These are phyloP conservation scores for Penicillium sp. DNA, from an alignment of 2,329 filamentous ascomycete species.

Conservation along the genomic window DNA sequence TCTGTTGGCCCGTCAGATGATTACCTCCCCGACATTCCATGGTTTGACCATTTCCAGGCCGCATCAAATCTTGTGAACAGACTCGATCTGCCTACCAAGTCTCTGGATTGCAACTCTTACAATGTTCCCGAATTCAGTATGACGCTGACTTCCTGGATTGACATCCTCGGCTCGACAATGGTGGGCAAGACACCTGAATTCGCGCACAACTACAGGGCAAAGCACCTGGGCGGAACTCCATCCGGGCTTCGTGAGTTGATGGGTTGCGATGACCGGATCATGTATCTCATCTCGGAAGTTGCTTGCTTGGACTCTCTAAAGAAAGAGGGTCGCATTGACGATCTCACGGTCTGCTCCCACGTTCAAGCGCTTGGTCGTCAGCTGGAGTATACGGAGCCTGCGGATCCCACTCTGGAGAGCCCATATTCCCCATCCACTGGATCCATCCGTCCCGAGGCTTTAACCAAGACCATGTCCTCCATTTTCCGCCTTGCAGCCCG, in stretches of 20 bases:
- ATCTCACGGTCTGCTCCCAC: conserved; percentile 80
- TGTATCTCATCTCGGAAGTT: conserved; percentile 98
- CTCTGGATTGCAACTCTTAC: conserved; percentile 59
- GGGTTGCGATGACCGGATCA: conserved; percentile 94
- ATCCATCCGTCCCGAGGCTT: conserved; percentile 71
- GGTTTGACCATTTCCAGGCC: conserved; percentile 95
- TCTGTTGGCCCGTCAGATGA: conserved; percentile 94
- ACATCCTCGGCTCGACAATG: conserved; percentile 93
- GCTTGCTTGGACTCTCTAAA: conserved; percentile 90
- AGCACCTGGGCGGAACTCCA: conserved; percentile 63
- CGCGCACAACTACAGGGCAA: conserved; percentile 90
- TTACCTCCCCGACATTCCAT: conserved; percentile 81
- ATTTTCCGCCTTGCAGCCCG: conserved; percentile 88
- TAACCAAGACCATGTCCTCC: conserved; percentile 81
- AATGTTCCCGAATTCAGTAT: conserved; percentile 84
- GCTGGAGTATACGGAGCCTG: conserved; percentile 71
- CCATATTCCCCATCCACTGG: conserved; percentile 58
- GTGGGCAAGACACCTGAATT: conserved; percentile 78
- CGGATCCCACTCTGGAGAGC: conserved; percentile 57
- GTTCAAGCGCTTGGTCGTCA: conserved; percentile 82
- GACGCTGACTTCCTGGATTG: conserved; percentile 84
- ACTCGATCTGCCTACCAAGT: conserved; percentile 78
- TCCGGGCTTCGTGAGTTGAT: conserved; percentile 87
- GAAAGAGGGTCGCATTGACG: conserved; percentile 68
- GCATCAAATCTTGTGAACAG: conserved; percentile 79